Evolutionary conservation across 1,139 yeast species (phyloP).

Genomic region (Blastobotrys persicus): DNA sequence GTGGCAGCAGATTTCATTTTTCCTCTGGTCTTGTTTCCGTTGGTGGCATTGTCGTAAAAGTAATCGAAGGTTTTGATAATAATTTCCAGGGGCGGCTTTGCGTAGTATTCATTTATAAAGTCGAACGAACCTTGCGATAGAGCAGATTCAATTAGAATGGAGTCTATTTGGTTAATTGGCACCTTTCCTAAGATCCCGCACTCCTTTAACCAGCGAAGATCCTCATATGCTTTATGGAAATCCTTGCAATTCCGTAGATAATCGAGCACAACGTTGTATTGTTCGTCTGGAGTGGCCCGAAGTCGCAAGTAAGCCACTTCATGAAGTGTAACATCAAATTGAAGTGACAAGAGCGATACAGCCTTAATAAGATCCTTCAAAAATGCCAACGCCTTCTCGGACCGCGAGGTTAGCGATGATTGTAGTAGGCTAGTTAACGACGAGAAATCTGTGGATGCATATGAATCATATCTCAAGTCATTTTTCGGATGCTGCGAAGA

Average conservation of each 20-base stretch:
- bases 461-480: conserved; percentile 1
- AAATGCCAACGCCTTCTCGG: conserved; percentile 1
- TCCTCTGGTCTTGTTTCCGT: conserved; percentile 33
- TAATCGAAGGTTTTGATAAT: conserved; percentile 28
- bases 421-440: conserved; percentile 1
- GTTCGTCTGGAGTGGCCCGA: not conserved
- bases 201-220: not conserved
- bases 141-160: conserved; percentile 19
- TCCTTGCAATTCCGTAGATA: conserved; percentile 5
- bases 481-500: conserved; percentile 4
- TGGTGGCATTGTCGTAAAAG: conserved; percentile 35
- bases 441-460: not conserved
- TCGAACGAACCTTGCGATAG: conserved; percentile 24
- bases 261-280: not conserved
- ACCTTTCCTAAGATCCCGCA: conserved; percentile 8
- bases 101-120: conserved; percentile 21
- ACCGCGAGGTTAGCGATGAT: not conserved
- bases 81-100: conserved; percentile 6
- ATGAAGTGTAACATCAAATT: not conserved
- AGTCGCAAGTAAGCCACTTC: conserved; percentile 3
- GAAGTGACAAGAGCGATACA: not conserved
- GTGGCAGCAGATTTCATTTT: conserved; percentile 33
- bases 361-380: conserved; percentile 1
- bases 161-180: conserved; percentile 13
- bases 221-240: not conserved